Evolutionary conservation across 1,139 yeast genomes (phyloP).

Genomic region (Suhomyces taliae): DNA sequence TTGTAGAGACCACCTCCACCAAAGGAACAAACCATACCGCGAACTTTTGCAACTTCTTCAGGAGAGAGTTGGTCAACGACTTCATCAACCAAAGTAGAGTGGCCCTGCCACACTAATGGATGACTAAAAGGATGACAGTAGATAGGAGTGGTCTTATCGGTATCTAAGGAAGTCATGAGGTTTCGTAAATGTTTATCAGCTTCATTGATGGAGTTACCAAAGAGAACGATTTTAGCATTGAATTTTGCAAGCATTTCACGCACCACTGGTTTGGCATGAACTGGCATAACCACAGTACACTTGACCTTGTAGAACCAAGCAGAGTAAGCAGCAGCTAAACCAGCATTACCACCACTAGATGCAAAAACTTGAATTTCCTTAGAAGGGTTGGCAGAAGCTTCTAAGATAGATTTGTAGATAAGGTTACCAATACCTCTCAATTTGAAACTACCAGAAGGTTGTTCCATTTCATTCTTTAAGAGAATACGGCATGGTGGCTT

Average conservation of each 20-base stretch:
- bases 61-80: slow-evolving; percentile 39
- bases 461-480: slow-evolving; percentile 63
- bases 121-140: slow-evolving; percentile 75
- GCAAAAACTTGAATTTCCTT: slow-evolving; percentile 51
- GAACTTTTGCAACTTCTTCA: slow-evolving; percentile 33
- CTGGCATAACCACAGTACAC: slow-evolving; percentile 70
- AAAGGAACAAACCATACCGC: slow-evolving; percentile 63
- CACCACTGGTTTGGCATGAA: slow-evolving; percentile 36
- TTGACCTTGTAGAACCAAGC: slow-evolving; percentile 44
- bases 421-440: slow-evolving; percentile 62
- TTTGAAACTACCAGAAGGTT: slow-evolving; percentile 75
- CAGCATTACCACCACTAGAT: slow-evolving; percentile 80
- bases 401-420: slow-evolving; percentile 30
- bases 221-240: slow-evolving; percentile 55
- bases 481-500: slow-evolving; percentile 48
- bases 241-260: slow-evolving; percentile 34
- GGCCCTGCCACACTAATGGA: slow-evolving; percentile 68
- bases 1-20: slow-evolving; percentile 78
- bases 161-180: slow-evolving; percentile 16
- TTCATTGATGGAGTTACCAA: slow-evolving; percentile 64
- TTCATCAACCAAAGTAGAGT: slow-evolving; percentile 60
- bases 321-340: slow-evolving; percentile 70
- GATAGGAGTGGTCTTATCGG: slow-evolving; percentile 32
- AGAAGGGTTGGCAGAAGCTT: slow-evolving; percentile 17
- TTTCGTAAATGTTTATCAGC: slow-evolving; percentile 55